These are phyloP conservation scores for Urochloa ruziziensis DNA, from an alignment of 176 grass and related monocot species.

Conservation along the genomic window DNA sequence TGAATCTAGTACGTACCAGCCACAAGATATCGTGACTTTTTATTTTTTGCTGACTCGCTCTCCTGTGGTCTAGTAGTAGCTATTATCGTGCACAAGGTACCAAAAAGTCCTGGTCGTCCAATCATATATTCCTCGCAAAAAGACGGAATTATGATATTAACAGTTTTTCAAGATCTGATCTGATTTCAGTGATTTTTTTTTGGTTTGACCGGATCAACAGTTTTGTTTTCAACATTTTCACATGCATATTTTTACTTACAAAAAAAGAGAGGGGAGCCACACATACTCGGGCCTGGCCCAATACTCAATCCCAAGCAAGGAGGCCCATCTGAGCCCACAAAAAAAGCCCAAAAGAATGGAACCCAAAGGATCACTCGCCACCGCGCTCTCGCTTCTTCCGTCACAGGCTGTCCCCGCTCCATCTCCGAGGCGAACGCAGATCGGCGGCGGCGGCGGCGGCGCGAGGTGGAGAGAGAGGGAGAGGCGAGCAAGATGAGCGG, in stretches of 20 bases:
- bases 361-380: background rate
- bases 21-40: background rate
- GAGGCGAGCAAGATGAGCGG: constrained; percentile 54
- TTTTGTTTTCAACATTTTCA: background rate
- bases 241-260: background rate
- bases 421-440: background rate
- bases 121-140: background rate
- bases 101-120: background rate
- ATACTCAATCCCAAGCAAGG: no score
- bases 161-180: background rate
- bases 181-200: background rate
- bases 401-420: background rate
- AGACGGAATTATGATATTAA: background rate
- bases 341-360: no score
- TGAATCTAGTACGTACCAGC: background rate
- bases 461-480: background rate
- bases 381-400: background rate
- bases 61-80: background rate
- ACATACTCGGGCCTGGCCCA: background rate
- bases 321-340: no score
- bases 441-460: constrained; percentile 9
- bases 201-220: background rate
- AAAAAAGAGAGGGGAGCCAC: background rate
- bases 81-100: background rate
- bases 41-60: background rate